These are phyloP conservation scores for Zymoseptoria ardabiliae DNA, from an alignment of 2,329 filamentous ascomycete genomes.

Conservation along the genomic window DNA sequence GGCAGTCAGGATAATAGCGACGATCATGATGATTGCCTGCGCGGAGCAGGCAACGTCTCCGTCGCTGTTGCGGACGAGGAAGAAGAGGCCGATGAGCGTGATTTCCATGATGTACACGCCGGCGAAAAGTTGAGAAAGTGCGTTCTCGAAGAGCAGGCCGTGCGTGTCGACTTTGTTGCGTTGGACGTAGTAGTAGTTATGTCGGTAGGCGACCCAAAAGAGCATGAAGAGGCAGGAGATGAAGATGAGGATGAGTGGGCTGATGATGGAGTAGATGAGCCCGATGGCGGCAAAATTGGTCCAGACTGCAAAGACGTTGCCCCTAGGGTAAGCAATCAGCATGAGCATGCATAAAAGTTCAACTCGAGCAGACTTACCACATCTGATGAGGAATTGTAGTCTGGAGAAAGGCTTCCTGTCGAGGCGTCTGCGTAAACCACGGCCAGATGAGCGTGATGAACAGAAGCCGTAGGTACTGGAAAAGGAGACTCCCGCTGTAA, in stretches of 20 bases:
- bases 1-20: slow-evolving; percentile 60
- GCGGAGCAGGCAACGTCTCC: slow-evolving; percentile 53
- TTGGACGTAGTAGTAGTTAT: slow-evolving; percentile 87
- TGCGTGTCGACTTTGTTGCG: slow-evolving; percentile 83
- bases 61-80: slow-evolving; percentile 56
- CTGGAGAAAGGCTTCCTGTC: slow-evolving; percentile 7
- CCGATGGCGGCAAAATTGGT: slow-evolving; percentile 90
- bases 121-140: slow-evolving; percentile 87
- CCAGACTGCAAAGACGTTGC: slow-evolving; percentile 85
- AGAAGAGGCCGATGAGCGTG: slow-evolving; percentile 79
- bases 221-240: slow-evolving; percentile 82
- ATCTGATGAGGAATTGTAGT: slow-evolving; percentile 10
- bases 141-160: slow-evolving; percentile 77
- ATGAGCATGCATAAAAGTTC: background rate
- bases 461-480: slow-evolving; percentile 9
- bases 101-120: slow-evolving; percentile 91
- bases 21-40: slow-evolving; percentile 76
- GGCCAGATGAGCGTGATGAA: slow-evolving; percentile 10
- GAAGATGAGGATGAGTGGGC: slow-evolving; percentile 82
- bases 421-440: slow-evolving; percentile 12
- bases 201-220: slow-evolving; percentile 88
- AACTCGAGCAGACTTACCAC: slow-evolving; percentile 1
- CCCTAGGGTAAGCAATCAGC: slow-evolving; percentile 45
- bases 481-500: slow-evolving; percentile 5
- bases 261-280: slow-evolving; percentile 73